These are phyloP conservation scores for Alnus rubra DNA, from an alignment of 306 rosid genomes.

Conservation along the genomic window DNA sequence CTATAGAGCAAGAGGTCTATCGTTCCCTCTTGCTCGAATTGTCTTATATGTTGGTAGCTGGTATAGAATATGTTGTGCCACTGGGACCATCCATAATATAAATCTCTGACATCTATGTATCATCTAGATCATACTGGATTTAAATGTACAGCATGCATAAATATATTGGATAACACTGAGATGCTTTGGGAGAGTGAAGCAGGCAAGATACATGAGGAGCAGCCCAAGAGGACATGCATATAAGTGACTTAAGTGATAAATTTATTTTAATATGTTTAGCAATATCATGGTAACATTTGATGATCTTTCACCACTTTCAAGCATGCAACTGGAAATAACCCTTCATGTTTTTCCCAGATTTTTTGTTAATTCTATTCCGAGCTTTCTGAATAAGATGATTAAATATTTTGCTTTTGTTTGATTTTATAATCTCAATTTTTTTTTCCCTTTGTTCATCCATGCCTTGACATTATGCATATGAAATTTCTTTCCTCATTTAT, in stretches of 20 bases:
- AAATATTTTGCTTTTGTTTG: neutral
- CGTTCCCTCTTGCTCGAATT: neutral
- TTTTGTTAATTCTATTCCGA: neutral
- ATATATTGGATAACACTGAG: neutral
- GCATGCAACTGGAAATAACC: neutral
- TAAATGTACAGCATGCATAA: neutral
- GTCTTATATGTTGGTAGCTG: slow-evolving; percentile 6
- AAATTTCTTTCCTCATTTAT: slow-evolving; percentile 15
- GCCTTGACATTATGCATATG: slow-evolving; percentile 9
- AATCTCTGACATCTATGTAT: slow-evolving; percentile 2
- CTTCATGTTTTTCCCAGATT: neutral
- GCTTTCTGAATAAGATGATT: neutral
- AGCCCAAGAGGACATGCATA: neutral
- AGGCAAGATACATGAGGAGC: neutral
- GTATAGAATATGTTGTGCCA: neutral
- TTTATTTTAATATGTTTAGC: neutral
- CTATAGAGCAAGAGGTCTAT: neutral
- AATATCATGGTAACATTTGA: neutral
- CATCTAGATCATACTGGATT: neutral
- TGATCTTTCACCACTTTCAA: slow-evolving; percentile 3
- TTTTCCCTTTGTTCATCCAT: neutral
- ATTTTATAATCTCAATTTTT: neutral
- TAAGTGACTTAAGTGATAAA: neutral
- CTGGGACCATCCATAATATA: neutral
- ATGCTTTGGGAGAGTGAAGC: neutral